phyloP scores from a whole-genome alignment of 2,329 filamentous ascomycete genomes.

The Lasiodiplodia theobromae region DNA sequence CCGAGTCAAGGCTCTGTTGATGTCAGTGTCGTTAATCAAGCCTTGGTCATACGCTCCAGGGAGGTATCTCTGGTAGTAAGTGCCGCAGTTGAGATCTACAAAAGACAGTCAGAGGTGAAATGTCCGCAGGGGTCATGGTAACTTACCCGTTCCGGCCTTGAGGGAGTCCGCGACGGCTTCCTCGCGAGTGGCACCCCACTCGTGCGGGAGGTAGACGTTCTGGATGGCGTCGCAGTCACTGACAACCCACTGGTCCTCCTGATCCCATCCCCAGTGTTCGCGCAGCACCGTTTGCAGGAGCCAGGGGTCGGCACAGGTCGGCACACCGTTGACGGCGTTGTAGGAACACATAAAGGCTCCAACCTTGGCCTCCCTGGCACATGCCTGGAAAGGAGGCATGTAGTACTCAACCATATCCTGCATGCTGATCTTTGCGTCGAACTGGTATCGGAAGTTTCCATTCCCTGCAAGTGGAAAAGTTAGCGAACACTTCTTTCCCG shows the following conservation, averaged over 20 bases:
- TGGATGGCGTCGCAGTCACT: constrained; percentile 70
- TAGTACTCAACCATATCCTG: constrained; percentile 75
- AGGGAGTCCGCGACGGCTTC: constrained; percentile 57
- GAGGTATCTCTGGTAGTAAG: constrained; percentile 56
- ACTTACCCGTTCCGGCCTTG: constrained; percentile 53
- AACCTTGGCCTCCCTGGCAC: constrained; percentile 53
- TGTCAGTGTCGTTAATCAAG: constrained; percentile 53
- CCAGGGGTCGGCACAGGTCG: constrained; percentile 68
- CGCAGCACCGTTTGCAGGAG: constrained; percentile 69
- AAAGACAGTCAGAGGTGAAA: not conserved
- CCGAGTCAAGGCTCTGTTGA: constrained; percentile 60
- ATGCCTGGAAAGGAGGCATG: constrained; percentile 67
- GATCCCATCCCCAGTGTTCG: constrained; percentile 70
- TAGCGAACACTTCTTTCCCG: constrained; percentile 37
- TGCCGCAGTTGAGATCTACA: constrained; percentile 60
- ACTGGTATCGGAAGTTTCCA: constrained; percentile 51
- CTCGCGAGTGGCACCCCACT: constrained; percentile 52
- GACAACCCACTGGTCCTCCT: constrained; percentile 68
- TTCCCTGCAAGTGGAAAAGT: constrained; percentile 33
- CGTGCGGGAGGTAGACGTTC: constrained; percentile 63
- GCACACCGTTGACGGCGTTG: constrained; percentile 70
- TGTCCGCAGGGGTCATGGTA: not conserved
- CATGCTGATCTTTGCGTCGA: constrained; percentile 62
- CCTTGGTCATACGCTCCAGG: constrained; percentile 52
- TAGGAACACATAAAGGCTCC: constrained; percentile 63